phyloP scores from a whole-genome alignment of 495 filamentous ascomycete genomes.

The Parmelia sp. region DNA sequence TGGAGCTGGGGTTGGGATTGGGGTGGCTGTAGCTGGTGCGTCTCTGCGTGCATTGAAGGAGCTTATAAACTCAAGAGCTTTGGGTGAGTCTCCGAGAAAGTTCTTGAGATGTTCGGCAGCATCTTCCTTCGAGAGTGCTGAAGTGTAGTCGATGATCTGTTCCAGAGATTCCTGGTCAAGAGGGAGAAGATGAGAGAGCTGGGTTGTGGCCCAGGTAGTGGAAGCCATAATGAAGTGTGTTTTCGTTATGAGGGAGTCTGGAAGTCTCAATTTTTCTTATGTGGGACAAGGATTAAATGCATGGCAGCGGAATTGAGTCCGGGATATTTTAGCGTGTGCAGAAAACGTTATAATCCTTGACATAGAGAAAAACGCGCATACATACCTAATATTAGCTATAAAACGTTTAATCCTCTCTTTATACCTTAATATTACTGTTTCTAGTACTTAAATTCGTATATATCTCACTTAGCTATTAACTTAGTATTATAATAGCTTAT shows the following conservation, averaged over 20 bases:
- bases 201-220: conserved; percentile 53
- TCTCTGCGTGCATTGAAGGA: conserved; percentile 74
- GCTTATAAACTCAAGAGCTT: conserved; percentile 84
- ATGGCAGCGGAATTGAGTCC: not conserved
- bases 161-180: conserved; percentile 75
- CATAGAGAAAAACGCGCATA: too few relatives aligned
- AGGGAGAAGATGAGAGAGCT: conserved; percentile 70
- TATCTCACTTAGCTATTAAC: too few relatives aligned
- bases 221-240: conserved; percentile 6
- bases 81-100: conserved; percentile 78
- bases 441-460: too few relatives aligned
- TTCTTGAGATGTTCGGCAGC: conserved; percentile 80
- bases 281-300: too few relatives aligned
- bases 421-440: too few relatives aligned
- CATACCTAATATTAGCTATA: too few relatives aligned
- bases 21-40: conserved; percentile 25
- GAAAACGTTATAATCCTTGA: too few relatives aligned
- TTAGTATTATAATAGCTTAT: too few relatives aligned
- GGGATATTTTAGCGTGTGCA: too few relatives aligned
- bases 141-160: conserved; percentile 74
- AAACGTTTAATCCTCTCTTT: too few relatives aligned
- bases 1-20: not conserved
- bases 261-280: not conserved
- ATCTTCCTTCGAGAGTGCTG: conserved; percentile 61
- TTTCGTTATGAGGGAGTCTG: not conserved